Evolutionary conservation across 75 land plant genomes (phyloP).

Genomic region (Sequoia sempervirens): DNA sequence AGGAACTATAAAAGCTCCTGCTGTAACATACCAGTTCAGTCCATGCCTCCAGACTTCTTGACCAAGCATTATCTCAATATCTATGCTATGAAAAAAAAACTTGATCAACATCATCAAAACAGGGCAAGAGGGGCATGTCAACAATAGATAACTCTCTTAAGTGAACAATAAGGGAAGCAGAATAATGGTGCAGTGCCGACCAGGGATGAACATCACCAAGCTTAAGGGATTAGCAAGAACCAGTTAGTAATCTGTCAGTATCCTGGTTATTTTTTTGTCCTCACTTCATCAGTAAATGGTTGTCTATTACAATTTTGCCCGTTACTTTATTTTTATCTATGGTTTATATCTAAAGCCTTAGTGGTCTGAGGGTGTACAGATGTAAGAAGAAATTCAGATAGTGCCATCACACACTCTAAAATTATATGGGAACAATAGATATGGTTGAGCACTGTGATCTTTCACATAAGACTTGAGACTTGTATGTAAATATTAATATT

Average conservation of each 20-base stretch:
- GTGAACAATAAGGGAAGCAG: background rate
- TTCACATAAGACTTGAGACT: background rate
- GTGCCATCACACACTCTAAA: background rate
- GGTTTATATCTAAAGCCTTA: background rate
- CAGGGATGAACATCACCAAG: background rate
- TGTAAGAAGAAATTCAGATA: background rate
- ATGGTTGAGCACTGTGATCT: background rate
- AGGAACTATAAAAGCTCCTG: background rate
- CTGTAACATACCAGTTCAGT: background rate
- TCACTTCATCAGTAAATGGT: background rate
- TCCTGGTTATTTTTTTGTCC: background rate
- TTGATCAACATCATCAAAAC: background rate
- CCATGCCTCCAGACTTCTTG: background rate
- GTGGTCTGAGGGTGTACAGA: background rate
- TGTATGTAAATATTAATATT: background rate
- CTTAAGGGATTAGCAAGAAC: background rate
- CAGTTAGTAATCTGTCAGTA: background rate
- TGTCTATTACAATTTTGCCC: background rate
- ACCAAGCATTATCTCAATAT: background rate
- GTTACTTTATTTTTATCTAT: background rate
- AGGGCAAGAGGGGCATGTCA: background rate
- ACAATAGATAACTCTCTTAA: background rate
- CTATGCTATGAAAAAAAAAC: background rate
- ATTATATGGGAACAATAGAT: background rate
- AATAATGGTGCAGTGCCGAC: background rate